phyloP scores from a whole-genome alignment of 805 yeast genomes.

The Wickerhamiella kurtzmanii region DNA sequence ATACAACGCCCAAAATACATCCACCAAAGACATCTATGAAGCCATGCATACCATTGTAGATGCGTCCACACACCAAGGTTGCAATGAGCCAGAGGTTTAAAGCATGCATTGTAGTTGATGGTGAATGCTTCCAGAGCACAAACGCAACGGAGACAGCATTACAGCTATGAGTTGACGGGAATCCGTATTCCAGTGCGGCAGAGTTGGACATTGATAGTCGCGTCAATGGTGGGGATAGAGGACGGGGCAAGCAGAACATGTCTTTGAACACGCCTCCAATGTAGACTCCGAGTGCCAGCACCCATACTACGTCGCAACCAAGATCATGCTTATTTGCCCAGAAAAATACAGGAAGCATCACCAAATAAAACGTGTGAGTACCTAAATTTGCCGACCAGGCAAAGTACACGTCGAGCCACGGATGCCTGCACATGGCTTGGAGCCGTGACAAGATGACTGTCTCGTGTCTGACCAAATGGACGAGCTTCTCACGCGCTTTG shows the following conservation, averaged over 20 bases:
- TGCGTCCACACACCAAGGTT: constrained; percentile 62
- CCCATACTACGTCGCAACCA: constrained; percentile 50
- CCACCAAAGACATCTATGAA: constrained; percentile 64
- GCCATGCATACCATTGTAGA: constrained; percentile 98
- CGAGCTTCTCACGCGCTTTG: constrained; percentile 36
- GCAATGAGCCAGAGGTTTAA: constrained; percentile 35
- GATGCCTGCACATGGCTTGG: constrained; percentile 39
- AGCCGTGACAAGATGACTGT: constrained; percentile 42
- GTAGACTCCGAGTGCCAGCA: constrained; percentile 48
- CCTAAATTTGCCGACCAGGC: constrained; percentile 83
- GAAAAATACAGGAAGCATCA: constrained; percentile 70
- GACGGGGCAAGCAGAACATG: constrained; percentile 79
- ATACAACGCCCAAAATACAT: constrained; percentile 41
- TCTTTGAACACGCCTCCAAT: constrained; percentile 67
- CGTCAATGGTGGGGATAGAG: constrained; percentile 80
- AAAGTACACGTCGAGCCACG: constrained; percentile 56
- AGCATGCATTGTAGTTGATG: constrained; percentile 4
- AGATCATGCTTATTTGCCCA: constrained; percentile 59
- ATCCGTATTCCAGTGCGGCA: constrained; percentile 87
- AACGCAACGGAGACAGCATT: constrained; percentile 77
- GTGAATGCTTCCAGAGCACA: constrained; percentile 23
- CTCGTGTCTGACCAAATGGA: constrained; percentile 51
- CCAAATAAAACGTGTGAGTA: constrained; percentile 83
- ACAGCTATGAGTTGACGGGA: constrained; percentile 89
- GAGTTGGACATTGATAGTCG: constrained; percentile 83